Evolutionary conservation across 2,329 filamentous ascomycete genomes (phyloP), one percentile per base, ranked within the genome.

Genomic region (Allantophomopsis cytisporea): DNA sequence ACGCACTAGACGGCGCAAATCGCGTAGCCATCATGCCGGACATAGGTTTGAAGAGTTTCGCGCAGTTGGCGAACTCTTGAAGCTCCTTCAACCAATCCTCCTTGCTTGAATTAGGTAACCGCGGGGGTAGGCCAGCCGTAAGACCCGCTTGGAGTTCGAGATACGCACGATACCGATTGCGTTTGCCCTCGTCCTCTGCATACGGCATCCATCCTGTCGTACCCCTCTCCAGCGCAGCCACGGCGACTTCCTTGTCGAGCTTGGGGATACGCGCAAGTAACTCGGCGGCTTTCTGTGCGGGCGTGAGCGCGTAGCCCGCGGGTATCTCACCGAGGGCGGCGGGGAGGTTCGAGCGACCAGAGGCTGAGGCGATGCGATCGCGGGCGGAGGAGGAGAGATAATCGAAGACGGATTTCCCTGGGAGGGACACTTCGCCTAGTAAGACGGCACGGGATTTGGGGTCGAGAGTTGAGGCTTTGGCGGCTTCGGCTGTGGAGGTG

Each of bases 381-480:
- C 91, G 77, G 3, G 83, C 76, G 28, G 82, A 72, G 0, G 84
- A 69, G 0, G 83, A 83, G 47, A 98, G 71, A 58, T 83, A 98
- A 60, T 96, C 88, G 57, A 96, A 98, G 2, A 98, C 79, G 0
- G 91, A 96, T 62, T 96, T 95, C 1, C 86, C 85, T 0, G 88
- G 88, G 1, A 96, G 65, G 30, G 76, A 72, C 31, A 74, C 68
- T 61, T 95, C 89, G 30, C 88, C 88, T 1, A 96, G 68, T 1
- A 94, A 66, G 4, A 76, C 76, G 11, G 87, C 88, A 45, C 91
- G 76, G 33, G 80, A 68, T 52, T 76, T 80, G 1, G 85, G 79
- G 54, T 94, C 77, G 7, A 94, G 68, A 1, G 68, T 75, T 0
- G 85, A 91, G 2, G 74, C 66, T 57, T 80, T 88, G 7, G 87